Evolutionary conservation across 495 filamentous ascomycete genomes (phyloP), one percentile per base, ranked within the genome.

Genomic region (Lentithecium fluviatile): DNA sequence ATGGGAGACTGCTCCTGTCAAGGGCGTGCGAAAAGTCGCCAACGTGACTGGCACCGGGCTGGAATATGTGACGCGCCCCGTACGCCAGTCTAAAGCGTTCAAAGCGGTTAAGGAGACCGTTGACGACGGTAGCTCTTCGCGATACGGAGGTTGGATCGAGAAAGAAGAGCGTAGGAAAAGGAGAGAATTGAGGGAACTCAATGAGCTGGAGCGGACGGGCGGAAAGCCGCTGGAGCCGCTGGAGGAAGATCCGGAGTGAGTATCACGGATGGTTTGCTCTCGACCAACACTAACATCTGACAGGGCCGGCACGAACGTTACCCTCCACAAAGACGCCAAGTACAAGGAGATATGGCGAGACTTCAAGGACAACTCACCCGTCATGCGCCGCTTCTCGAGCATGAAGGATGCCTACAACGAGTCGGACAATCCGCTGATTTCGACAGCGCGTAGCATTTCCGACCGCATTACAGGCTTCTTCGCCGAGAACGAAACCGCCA

Each of bases 331-430:
- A 75, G 94, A 98, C 70, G 85, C 95, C 19, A 87, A 86, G 6
- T 95, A 91, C 90, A 94, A 95, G 77, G 91, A 97, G 72, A 89
- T 89, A 8, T 98, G 94, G 94, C 82, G 87, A 37, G 85, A 88
- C 29, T 98, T 97, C 84, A 82, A 85, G 50, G 94, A 98, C 65
- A 84, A 85, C 48, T 93, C 85, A 71, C 89, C 85, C 48, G 70
- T 97, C 62, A 93, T 96, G 80, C 94, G 96, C 72, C 86, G 85
- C 56, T 70, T 97, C 46, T 97, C 96, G 77, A 80, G 80, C 60
- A 77, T 94, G 64, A 90, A 92, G 74, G 82, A 82, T 42, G 84
- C 83, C 51, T 97, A 96, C 79, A 86, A 94, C 57, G 94, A 98
- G 75, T 96, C 92, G 25, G 92, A 97, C 71, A 97, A 98, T 73